These are phyloP conservation scores for Stenogyne calaminthoides DNA, from an alignment of 305 asterid species.

Conservation along the genomic window DNA sequence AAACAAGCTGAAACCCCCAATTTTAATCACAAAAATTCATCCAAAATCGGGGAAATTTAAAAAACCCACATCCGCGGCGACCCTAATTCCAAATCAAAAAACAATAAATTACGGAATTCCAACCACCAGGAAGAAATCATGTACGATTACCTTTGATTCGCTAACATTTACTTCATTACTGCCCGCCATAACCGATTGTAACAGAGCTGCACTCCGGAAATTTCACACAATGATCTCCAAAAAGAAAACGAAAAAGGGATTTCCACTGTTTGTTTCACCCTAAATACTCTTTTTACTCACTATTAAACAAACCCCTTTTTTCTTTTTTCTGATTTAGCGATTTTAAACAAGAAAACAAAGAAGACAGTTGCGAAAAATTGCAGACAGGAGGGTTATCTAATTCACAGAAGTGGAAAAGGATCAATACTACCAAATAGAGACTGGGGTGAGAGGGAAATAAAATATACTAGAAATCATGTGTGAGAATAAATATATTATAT, in stretches of 20 bases:
- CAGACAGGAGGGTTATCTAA: constrained; percentile 25
- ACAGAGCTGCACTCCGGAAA: background rate
- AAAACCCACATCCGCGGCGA: constrained; percentile 19
- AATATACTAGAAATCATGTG: constrained; percentile 17
- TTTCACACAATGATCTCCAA: constrained; percentile 22
- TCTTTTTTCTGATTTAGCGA: background rate
- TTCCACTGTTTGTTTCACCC: too few species aligned
- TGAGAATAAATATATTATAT: constrained; percentile 7
- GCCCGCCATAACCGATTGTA: constrained; percentile 41
- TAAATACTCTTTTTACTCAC: too few species aligned
- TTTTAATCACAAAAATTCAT: background rate
- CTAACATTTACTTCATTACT: constrained; percentile 47
- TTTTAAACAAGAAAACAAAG: constrained; percentile 5
- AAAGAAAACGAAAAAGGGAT: background rate
- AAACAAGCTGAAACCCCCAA: constrained; percentile 28
- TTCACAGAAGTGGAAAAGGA: constrained; percentile 27
- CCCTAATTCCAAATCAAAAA: constrained; percentile 35
- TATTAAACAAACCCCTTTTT: background rate
- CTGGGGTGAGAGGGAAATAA: constrained; percentile 10
- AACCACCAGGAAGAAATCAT: background rate
- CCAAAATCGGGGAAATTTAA: background rate
- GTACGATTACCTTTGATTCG: constrained; percentile 45
- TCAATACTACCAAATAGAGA: constrained; percentile 23
- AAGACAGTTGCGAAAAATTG: background rate
- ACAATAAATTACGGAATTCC: background rate